phyloP scores from a whole-genome alignment of 441 rosid genomes.

The Mallotus repandus region DNA sequence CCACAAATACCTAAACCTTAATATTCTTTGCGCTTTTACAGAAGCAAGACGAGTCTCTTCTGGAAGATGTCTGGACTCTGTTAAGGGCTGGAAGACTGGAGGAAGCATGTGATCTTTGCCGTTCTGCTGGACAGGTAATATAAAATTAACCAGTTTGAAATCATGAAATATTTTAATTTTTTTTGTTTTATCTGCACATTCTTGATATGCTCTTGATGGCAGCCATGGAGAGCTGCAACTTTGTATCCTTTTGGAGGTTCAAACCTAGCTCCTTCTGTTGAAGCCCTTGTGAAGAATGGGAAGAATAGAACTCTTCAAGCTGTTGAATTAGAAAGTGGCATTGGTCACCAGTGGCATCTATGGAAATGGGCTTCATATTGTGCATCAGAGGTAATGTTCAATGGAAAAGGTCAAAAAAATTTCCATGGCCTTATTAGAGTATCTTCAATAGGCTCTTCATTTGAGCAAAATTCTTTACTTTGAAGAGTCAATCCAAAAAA shows the following conservation, averaged over 20 bases:
- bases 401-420: neutral
- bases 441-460: too few species aligned
- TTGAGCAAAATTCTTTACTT: too few species aligned
- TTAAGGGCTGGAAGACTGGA: slow-evolving; percentile 91
- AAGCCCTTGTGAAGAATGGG: slow-evolving; percentile 80
- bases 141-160: slow-evolving; percentile 16
- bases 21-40: slow-evolving; percentile 31
- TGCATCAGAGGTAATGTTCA: slow-evolving; percentile 78
- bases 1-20: slow-evolving; percentile 1
- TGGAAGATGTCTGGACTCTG: slow-evolving; percentile 96
- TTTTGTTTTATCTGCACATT: slow-evolving; percentile 9
- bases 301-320: slow-evolving; percentile 81
- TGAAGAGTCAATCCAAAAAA: too few species aligned
- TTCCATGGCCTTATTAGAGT: neutral
- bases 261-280: slow-evolving; percentile 81
- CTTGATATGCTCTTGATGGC: slow-evolving; percentile 23
- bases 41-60: slow-evolving; percentile 97
- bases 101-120: slow-evolving; percentile 94
- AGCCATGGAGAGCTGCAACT: slow-evolving; percentile 99
- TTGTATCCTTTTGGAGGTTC: slow-evolving; percentile 87
- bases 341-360: slow-evolving; percentile 81
- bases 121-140: slow-evolving; percentile 94
- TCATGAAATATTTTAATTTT: neutral
- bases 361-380: slow-evolving; percentile 98
- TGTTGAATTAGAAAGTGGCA: slow-evolving; percentile 89